Evolutionary conservation across 2,329 filamentous ascomycete genomes (phyloP).

Genomic region (Madurella mycetomatis): DNA sequence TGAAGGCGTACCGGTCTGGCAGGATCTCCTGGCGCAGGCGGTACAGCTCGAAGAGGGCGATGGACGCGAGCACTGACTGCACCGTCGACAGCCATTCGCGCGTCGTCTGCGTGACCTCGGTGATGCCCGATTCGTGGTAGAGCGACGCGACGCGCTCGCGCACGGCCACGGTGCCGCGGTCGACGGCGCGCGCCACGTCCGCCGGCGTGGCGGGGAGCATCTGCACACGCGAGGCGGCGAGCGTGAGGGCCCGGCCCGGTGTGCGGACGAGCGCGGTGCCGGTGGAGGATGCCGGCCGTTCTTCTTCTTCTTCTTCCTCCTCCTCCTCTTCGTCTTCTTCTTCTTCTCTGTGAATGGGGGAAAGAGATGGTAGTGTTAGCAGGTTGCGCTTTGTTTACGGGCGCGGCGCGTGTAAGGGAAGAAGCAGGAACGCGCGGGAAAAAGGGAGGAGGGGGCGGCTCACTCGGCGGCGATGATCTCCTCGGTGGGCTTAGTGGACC

Average conservation of each 20-base stretch:
- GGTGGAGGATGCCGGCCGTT: constrained; percentile 6
- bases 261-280: constrained; percentile 45
- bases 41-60: constrained; percentile 65
- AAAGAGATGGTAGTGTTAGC: no score
- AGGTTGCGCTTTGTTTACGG: not conserved
- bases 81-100: constrained; percentile 71
- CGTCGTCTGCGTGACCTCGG: constrained; percentile 59
- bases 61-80: constrained; percentile 63
- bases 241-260: constrained; percentile 48
- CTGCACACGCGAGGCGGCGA: constrained; percentile 58
- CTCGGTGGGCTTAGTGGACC: constrained; percentile 41
- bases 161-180: constrained; percentile 63
- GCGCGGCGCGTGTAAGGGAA: not conserved
- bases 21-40: constrained; percentile 67
- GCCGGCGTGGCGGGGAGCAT: constrained; percentile 71
- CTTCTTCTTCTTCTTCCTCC: constrained; percentile 3
- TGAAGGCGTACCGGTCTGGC: constrained; percentile 66
- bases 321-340: constrained; percentile 1
- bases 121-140: constrained; percentile 63
- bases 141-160: constrained; percentile 61
- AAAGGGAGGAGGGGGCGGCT: constrained; percentile 26
- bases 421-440: not conserved
- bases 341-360: not conserved
- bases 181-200: constrained; percentile 70
- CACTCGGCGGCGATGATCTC: constrained; percentile 42